Conservation (phyloP, 139 green algal species). For the Edaphochlamys debaryana region DNA sequence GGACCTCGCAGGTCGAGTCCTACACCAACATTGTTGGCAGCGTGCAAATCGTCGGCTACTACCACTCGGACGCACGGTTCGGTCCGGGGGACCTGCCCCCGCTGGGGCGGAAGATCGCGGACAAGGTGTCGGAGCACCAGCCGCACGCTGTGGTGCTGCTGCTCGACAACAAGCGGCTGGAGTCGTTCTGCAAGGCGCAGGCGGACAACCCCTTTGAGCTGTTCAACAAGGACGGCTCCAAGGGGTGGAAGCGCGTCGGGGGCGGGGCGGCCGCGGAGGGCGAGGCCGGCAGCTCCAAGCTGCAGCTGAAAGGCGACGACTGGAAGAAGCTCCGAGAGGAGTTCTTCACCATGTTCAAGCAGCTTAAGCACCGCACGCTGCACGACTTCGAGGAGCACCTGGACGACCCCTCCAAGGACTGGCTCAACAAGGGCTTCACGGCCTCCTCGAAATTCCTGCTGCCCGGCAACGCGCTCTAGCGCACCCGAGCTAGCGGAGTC, state of each 20-base stretch:
- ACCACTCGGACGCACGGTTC: slow-evolving; percentile 80
- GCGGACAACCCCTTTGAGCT: slow-evolving; percentile 44
- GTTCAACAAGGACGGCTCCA: slow-evolving; percentile 38
- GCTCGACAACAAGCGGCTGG: slow-evolving; percentile 56
- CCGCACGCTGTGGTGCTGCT: slow-evolving; percentile 49
- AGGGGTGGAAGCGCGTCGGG: slow-evolving; percentile 28
- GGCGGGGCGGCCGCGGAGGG: neutral
- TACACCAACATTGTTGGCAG: slow-evolving; percentile 37
- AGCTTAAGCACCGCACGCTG: slow-evolving; percentile 40
- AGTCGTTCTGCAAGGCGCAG: slow-evolving; percentile 31
- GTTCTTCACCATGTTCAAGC: slow-evolving; percentile 47
- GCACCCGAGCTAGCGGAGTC: no score
- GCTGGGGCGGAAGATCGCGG: slow-evolving; percentile 63
- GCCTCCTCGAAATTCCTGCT: slow-evolving; percentile 17
- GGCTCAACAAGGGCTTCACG: slow-evolving; percentile 39
- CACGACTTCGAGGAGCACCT: slow-evolving; percentile 55
- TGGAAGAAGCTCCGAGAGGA: slow-evolving; percentile 40
- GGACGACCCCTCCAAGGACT: slow-evolving; percentile 46
- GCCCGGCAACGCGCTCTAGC: slow-evolving; percentile 31
- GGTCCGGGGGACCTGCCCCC: slow-evolving; percentile 64
- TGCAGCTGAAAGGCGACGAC: slow-evolving; percentile 15
- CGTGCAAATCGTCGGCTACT: slow-evolving; percentile 76
- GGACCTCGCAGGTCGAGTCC: slow-evolving; percentile 50
- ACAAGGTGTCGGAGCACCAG: slow-evolving; percentile 60
- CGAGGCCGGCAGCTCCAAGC: neutral